Conservation (phyloP, 108 stramenopile species). For the Fragilariopsis cylindrus region DNA sequence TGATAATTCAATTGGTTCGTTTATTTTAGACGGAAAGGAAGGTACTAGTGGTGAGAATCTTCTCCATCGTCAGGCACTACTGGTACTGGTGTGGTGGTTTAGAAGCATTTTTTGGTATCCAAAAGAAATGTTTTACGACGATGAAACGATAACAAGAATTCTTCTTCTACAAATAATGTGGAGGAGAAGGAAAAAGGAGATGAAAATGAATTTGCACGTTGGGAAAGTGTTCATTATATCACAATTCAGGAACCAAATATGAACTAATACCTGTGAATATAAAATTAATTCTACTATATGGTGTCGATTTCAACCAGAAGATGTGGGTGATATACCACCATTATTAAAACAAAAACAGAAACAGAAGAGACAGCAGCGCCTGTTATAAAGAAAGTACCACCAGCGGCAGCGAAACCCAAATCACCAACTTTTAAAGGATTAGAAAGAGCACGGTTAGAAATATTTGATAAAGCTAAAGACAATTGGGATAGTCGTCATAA, state of each 20-base stretch:
- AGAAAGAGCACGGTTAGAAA: not conserved
- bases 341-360: not conserved
- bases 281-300: constrained; percentile 81
- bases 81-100: constrained; percentile 20
- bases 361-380: not conserved
- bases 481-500: not conserved
- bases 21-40: constrained; percentile 77
- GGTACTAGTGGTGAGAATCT: not conserved
- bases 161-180: too few species aligned
- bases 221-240: constrained; percentile 93
- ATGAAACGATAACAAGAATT: too few species aligned
- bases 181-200: not conserved
- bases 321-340: constrained; percentile 3
- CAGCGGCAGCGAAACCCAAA: constrained; percentile 9
- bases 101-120: constrained; percentile 81
- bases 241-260: constrained; percentile 54
- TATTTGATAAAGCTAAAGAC: constrained; percentile 1
- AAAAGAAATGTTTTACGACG: constrained; percentile 50
- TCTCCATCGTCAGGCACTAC: not conserved
- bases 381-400: not conserved
- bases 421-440: not conserved
- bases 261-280: constrained; percentile 38
- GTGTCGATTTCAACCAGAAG: constrained; percentile 5
- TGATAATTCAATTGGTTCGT: constrained; percentile 66
- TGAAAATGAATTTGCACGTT: constrained; percentile 24